Percentiles rank a stretch among this genome's conserved stretches.
Evolutionary conservation across 495 filamentous ascomycete species (phyloP).

Genomic region (Xylaria nigripes): DNA sequence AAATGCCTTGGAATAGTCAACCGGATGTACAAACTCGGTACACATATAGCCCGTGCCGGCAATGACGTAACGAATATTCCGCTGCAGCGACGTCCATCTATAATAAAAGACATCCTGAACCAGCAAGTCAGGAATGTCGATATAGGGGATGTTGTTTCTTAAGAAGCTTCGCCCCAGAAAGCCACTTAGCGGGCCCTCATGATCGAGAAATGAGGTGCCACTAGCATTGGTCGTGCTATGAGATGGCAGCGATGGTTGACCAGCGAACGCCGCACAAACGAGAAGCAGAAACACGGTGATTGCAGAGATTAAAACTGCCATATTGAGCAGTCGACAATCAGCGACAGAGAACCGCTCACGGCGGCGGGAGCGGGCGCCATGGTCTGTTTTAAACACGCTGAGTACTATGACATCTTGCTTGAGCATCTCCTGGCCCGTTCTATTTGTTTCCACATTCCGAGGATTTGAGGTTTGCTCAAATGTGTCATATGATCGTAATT

Average conservation of each 20-base stretch:
- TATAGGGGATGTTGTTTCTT: constrained; percentile 38
- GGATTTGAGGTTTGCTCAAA: neutral
- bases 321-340: neutral
- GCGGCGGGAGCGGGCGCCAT: neutral
- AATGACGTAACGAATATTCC: constrained; percentile 34
- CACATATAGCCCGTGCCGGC: constrained; percentile 37
- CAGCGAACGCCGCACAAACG: neutral
- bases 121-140: constrained; percentile 39
- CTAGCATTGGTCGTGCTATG: neutral
- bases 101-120: constrained; percentile 43
- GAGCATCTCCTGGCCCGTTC: neutral
- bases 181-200: constrained; percentile 25
- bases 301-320: neutral
- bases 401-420: neutral
- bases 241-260: neutral
- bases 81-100: constrained; percentile 33
- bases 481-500: neutral
- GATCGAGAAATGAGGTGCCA: constrained; percentile 26
- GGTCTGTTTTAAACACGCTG: neutral
- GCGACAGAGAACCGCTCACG: neutral
- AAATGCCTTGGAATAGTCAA: constrained; percentile 30
- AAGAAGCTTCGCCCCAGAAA: constrained; percentile 26
- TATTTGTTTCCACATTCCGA: neutral
- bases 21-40: constrained; percentile 38
- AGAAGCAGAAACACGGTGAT: constrained; percentile 10